Percentiles rank a stretch among this genome's conserved stretches.
Evolutionary conservation across 2,329 filamentous ascomycete genomes (phyloP).

Genomic region (Talaromyces sp.): DNA sequence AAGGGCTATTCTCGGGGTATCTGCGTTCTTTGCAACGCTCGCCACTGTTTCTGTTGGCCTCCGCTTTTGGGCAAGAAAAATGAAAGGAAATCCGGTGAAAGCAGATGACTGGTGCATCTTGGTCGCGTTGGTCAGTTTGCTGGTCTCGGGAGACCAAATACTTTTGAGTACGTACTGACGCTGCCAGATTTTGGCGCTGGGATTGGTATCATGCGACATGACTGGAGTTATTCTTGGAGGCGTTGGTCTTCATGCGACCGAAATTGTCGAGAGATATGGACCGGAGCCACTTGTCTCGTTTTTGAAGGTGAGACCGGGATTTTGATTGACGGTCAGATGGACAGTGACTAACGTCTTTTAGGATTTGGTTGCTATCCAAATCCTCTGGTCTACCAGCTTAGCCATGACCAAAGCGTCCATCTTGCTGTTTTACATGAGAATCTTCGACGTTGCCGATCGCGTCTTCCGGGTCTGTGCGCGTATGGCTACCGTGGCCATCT

Average conservation of each 20-base stretch:
- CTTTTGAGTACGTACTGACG: no score
- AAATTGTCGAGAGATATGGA: no score
- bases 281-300: no score
- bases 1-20: background rate
- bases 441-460: background rate
- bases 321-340: no score
- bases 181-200: no score
- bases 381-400: background rate
- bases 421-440: background rate
- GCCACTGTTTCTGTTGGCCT: background rate
- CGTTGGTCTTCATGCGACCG: no score
- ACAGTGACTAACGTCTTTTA: no score
- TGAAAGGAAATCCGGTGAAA: background rate
- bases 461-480: background rate
- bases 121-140: background rate
- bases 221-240: no score
- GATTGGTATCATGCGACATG: no score
- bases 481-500: background rate
- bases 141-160: background rate
- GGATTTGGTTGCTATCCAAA: no score
- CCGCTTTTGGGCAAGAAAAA: background rate
- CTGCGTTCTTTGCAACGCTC: background rate
- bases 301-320: no score
- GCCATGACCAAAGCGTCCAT: slow-evolving; percentile 1
- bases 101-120: background rate